phyloP scores from a whole-genome alignment of 208 protist species.

The Willaertia magna region DNA sequence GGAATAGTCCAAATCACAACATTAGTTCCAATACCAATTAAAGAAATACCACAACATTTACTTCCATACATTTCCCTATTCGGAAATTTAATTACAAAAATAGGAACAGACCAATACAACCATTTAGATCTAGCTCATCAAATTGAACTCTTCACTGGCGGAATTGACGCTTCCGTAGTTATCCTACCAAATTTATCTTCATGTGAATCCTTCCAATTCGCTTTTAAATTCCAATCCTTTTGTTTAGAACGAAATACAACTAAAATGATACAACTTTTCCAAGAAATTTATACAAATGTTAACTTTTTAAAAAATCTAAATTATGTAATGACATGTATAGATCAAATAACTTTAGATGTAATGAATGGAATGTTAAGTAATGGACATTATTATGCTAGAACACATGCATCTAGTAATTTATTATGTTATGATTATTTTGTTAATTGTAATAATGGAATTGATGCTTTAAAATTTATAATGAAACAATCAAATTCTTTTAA shows the following conservation, averaged over 20 bases:
- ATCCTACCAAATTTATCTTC: not conserved
- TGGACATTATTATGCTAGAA: not conserved
- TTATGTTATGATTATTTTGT: not conserved
- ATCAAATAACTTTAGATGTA: not conserved
- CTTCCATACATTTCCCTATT: not conserved
- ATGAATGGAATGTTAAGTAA: not conserved
- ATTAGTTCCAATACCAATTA: not conserved
- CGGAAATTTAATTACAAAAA: not conserved
- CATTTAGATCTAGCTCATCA: not conserved
- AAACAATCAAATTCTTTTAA: not conserved
- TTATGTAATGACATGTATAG: not conserved
- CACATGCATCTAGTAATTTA: not conserved
- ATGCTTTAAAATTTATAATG: not conserved
- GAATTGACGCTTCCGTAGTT: not conserved
- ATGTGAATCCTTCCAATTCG: not conserved
- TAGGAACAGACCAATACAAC: not conserved
- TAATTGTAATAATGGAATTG: not conserved
- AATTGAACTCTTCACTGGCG: conserved; percentile 1
- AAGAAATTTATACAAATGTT: not conserved
- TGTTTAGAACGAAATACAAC: conserved; percentile 5
- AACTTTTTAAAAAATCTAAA: not conserved
- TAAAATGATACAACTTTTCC: not conserved
- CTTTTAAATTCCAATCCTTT: not conserved
- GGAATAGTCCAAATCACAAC: not conserved
- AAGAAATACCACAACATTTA: not conserved